Conservation (phyloP, 306 rosid genomes). For the Ammopiptanthus mongolicus region DNA sequence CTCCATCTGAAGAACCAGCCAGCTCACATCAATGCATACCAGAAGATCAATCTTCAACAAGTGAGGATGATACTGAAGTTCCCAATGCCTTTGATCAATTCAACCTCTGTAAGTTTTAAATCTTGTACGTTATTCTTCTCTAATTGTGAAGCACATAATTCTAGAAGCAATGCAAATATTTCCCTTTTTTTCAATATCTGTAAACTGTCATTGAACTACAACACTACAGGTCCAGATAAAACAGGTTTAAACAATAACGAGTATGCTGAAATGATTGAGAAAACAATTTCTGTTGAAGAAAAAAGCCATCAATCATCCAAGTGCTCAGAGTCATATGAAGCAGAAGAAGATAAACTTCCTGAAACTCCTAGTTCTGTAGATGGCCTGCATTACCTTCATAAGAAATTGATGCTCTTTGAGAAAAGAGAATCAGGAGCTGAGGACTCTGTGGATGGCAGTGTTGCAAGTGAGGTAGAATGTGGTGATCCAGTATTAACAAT, state of each 20-base stretch:
- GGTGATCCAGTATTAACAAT: slow-evolving; percentile 41
- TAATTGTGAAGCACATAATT: not conserved
- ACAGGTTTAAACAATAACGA: not conserved
- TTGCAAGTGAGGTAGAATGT: slow-evolving; percentile 45
- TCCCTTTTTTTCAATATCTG: not conserved
- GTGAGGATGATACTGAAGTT: slow-evolving; percentile 38
- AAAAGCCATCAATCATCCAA: slow-evolving; percentile 23
- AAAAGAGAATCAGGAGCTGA: slow-evolving; percentile 49
- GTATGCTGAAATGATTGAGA: slow-evolving; percentile 13
- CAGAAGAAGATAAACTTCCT: slow-evolving; percentile 55
- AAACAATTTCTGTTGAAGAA: slow-evolving; percentile 24
- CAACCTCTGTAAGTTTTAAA: slow-evolving; percentile 37
- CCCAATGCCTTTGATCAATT: slow-evolving; percentile 35
- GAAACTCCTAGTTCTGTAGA: slow-evolving; percentile 53
- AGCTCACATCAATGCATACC: slow-evolving; percentile 22
- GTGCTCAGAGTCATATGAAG: slow-evolving; percentile 31
- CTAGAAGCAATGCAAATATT: not conserved
- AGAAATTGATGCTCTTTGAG: slow-evolving; percentile 31
- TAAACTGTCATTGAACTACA: not conserved
- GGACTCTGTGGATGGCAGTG: slow-evolving; percentile 50
- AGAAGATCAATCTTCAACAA: slow-evolving; percentile 37
- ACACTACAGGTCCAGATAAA: slow-evolving; percentile 25
- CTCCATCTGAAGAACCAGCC: slow-evolving; percentile 23
- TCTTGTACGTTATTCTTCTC: not conserved
- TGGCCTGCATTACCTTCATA: slow-evolving; percentile 33